Base-by-base conservation (phyloP, 2,329 filamentous ascomycete species). In the Talaromyces piceae region DNA sequence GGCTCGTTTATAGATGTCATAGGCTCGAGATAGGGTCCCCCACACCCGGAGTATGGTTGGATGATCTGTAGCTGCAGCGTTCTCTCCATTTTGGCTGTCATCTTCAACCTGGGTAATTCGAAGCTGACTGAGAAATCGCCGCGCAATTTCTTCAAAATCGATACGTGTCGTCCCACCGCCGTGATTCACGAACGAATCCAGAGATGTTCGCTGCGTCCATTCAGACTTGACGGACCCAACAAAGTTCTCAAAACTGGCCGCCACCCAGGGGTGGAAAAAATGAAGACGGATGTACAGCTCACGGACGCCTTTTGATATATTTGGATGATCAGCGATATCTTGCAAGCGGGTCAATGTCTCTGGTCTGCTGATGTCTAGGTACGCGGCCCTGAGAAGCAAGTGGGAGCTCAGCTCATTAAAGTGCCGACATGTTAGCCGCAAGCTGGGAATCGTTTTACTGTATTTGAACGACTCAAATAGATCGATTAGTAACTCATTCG, bases 191-290 rank as follows among this genome's bases (percentile, higher is more conserved):
- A n/a, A n/a, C n/a, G n/a, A n/a, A n/a, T n/a, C n/a, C n/a, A n/a
- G n/a, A n/a, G n/a, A n/a, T n/a, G n/a, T n/a, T n/a, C n/a, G n/a
- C 16, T 49, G 26, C 26, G 13, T 13, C 47, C 47, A 49, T 44
- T 44, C 39, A 25, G 39, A 39, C 20, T 44, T 28, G 16, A 44
- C n/a, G 12, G 39, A 30, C 6, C 27, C 9, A 30, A 13, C 39
- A 25, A 49, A 49, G 9, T 49, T 49, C 26, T 44, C 27, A 13
- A 28, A 44, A 6, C 22, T 49, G 3, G 25, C 39, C 30, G 47
- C 47, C 18, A 49, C 47, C 39, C 47, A 49, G 22, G 37, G 25
- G 20, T 49, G 47, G 44, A 43, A 49, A 22, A 49, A 49, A 44
- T 49, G 39, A 43, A 49, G 4, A 5, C 47, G 47, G 12, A 49